These are phyloP conservation scores for Trypanosoma mega DNA, from an alignment of 208 protist species.

Conservation along the genomic window DNA sequence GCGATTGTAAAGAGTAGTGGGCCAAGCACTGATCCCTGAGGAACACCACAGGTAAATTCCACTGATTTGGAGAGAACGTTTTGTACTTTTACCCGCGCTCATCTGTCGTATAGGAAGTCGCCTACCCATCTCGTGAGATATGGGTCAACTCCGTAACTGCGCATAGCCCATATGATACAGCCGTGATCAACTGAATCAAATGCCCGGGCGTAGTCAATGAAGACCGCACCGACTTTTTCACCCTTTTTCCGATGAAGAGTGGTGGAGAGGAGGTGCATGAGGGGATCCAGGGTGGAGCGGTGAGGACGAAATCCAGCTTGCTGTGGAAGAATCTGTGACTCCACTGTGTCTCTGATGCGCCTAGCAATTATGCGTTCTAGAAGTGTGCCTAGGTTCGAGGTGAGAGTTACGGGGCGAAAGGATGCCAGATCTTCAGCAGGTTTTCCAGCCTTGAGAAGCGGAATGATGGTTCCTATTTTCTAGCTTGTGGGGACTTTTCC, in stretches of 20 bases:
- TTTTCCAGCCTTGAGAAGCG: constrained; percentile 32
- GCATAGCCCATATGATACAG: constrained; percentile 21
- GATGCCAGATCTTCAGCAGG: constrained; percentile 7
- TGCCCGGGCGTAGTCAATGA: constrained; percentile 33
- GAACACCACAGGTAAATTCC: constrained; percentile 23
- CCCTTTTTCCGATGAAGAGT: not conserved
- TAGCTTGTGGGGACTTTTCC: constrained; percentile 16
- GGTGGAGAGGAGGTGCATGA: constrained; percentile 17
- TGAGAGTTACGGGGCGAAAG: constrained; percentile 30
- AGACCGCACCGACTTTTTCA: constrained; percentile 7
- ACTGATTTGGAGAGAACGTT: constrained; percentile 7
- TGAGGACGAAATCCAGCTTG: constrained; percentile 28
- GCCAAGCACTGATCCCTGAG: constrained; percentile 35
- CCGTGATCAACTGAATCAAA: constrained; percentile 41
- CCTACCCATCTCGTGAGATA: constrained; percentile 24
- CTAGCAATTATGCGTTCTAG: constrained; percentile 27
- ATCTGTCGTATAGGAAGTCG: constrained; percentile 15
- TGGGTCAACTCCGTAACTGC: not conserved
- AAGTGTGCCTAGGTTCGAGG: constrained; percentile 27
- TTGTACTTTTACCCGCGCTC: constrained; percentile 12
- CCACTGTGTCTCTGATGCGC: constrained; percentile 22
- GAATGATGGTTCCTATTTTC: constrained; percentile 28
- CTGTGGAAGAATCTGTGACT: constrained; percentile 8
- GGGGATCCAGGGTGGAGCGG: constrained; percentile 25
- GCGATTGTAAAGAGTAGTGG: constrained; percentile 31